These are phyloP conservation scores for Lactifluus pinguis DNA, from an alignment of 768 basidiomycete genomes.

Conservation along the genomic window DNA sequence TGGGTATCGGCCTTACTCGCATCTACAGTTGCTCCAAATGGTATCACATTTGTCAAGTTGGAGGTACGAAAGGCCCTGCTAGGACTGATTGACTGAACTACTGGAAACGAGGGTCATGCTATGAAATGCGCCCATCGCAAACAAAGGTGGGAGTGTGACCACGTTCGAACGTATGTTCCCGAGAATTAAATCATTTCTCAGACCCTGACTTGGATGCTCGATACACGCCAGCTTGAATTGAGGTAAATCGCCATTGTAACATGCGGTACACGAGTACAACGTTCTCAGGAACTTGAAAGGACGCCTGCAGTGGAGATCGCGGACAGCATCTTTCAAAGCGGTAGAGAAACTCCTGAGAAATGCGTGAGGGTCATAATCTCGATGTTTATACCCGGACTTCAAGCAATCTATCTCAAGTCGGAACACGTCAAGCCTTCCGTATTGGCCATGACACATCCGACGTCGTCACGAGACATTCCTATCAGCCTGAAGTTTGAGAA, in stretches of 20 bases:
- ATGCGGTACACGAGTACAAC: slow-evolving; percentile 91
- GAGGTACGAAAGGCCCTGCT: slow-evolving; percentile 78
- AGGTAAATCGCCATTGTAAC: slow-evolving; percentile 94
- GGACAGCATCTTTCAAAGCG: slow-evolving; percentile 95
- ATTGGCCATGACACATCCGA: slow-evolving; percentile 93
- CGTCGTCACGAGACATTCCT: slow-evolving; percentile 70
- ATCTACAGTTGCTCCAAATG: slow-evolving; percentile 80
- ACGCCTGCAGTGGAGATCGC: slow-evolving; percentile 99
- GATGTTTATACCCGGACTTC: not conserved
- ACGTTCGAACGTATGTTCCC: not conserved
- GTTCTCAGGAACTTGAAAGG: slow-evolving; percentile 62
- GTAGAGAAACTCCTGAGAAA: slow-evolving; percentile 92
- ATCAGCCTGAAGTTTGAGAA: slow-evolving; percentile 98
- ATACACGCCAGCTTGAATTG: slow-evolving; percentile 86
- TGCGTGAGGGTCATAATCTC: slow-evolving; percentile 23
- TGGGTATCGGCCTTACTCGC: not conserved
- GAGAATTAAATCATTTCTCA: slow-evolving; percentile 25
- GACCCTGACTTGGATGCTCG: slow-evolving; percentile 66
- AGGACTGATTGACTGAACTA: slow-evolving; percentile 83
- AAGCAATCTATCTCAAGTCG: slow-evolving; percentile 93
- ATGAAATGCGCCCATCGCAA: slow-evolving; percentile 77
- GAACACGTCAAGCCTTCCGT: slow-evolving; percentile 79
- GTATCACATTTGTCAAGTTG: slow-evolving; percentile 87
- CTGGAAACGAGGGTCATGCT: slow-evolving; percentile 94
- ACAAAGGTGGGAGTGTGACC: slow-evolving; percentile 45